Evolutionary conservation across 805 yeast genomes (phyloP), one percentile per base, ranked within the genome.

Genomic region (Groenewaldozyma tartarivorans): DNA sequence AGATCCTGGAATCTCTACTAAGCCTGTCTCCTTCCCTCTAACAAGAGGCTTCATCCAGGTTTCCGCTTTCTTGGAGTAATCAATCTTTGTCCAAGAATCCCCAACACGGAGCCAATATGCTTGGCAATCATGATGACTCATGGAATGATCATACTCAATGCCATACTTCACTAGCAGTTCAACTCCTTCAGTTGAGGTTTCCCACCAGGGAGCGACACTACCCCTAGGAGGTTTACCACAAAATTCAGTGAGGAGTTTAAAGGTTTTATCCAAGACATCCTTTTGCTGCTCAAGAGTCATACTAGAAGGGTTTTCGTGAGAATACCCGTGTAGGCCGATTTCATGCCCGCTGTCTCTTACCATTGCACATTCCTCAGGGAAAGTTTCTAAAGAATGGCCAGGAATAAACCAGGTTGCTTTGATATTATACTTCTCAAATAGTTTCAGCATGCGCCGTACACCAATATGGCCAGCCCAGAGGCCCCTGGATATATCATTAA

Each of bases 181-280:
- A 9, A 57, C 62, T 13, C 62, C 61, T 29, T 60, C 62, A 20
- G 47, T 52, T 2, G 62, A 54, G 13, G 64, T 61, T 41, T 61
- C 64, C 66, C 66, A 62, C 63, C 63, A 62, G 9, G 66, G 66
- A 20, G 66, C 65, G 29, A 58, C 63, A 18, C 55, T 51, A 3
- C 66, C 66, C 15, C 46, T 54, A 16, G 66, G 66, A 7, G 63
- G 63, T 42, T 57, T 58, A 5, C 66, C 66, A 34, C 54, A 45
- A 38, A 62, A 61, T 20, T 62, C 60, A 4, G 62, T 58, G 16
- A 62, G 46, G 26, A 61, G 44, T 43, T 49, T 52, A 46, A 52
- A 59, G 4, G 63, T 54, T 35, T 62, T 53, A 45, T 57, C 63
- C 11, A 62, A 48, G 15, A 62, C 65, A 36, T 53, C 65, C 21